Evolutionary conservation across 2,329 filamentous ascomycete species (phyloP).

Genomic region (Achaetomium macrosporum): DNA sequence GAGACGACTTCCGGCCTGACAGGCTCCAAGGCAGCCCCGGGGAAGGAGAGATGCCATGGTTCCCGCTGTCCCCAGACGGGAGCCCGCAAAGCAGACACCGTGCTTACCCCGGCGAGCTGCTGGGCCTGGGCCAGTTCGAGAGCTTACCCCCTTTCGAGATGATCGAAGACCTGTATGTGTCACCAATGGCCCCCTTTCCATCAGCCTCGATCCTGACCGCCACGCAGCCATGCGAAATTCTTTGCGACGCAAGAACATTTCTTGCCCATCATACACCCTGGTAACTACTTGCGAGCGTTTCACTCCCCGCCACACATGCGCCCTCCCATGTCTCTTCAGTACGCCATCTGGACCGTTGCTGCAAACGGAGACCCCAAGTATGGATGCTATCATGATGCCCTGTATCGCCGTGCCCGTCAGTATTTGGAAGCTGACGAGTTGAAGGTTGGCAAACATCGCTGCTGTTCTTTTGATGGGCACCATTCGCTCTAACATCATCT

Average conservation of each 20-base stretch:
- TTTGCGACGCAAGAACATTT: constrained; percentile 69
- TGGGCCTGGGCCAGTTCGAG: constrained; percentile 76
- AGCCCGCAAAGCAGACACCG: not conserved
- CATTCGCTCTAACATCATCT: not conserved
- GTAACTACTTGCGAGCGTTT: constrained; percentile 68
- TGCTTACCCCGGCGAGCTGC: constrained; percentile 58
- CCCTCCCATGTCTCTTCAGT: constrained; percentile 76
- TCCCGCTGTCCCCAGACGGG: constrained; percentile 1
- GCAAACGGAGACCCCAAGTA: constrained; percentile 69
- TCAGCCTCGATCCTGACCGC: constrained; percentile 1
- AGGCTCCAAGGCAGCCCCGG: constrained; percentile 3
- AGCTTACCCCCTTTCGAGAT: constrained; percentile 71
- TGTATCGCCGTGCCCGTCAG: constrained; percentile 75
- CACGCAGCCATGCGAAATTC: constrained; percentile 60
- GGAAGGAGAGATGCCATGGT: constrained; percentile 5
- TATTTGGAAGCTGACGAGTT: constrained; percentile 82
- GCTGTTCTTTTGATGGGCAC: not conserved
- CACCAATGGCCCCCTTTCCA: not conserved
- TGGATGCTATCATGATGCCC: constrained; percentile 62
- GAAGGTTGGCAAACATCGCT: constrained; percentile 43
- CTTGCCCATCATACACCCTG: constrained; percentile 71
- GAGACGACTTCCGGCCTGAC: not conserved
- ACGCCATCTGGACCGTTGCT: constrained; percentile 82
- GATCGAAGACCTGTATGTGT: constrained; percentile 73
- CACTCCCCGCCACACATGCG: constrained; percentile 66